Conservation (phyloP, 306 rosid species). For the Vachellia collinsii region DNA sequence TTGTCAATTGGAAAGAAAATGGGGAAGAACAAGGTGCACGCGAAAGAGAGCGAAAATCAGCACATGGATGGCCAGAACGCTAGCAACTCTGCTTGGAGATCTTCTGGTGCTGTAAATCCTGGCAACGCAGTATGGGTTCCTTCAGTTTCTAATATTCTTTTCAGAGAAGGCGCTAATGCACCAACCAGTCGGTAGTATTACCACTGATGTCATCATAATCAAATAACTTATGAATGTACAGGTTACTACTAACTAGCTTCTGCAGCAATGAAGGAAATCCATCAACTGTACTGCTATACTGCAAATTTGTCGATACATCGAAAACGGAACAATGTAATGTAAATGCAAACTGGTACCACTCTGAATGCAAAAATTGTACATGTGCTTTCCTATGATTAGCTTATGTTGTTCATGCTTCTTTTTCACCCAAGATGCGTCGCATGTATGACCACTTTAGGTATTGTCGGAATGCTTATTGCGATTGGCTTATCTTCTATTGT, state of each 20-base stretch:
- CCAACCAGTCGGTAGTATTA: conserved; percentile 43
- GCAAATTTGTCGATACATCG: conserved; percentile 24
- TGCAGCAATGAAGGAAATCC: conserved; percentile 22
- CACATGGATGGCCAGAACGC: conserved; percentile 54
- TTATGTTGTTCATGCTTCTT: neutral
- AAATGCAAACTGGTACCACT: conserved; percentile 17
- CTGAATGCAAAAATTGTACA: conserved; percentile 43
- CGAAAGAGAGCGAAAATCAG: conserved; percentile 48
- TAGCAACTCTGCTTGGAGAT: conserved; percentile 40
- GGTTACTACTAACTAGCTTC: conserved; percentile 31
- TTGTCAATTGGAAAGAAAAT: conserved; percentile 58
- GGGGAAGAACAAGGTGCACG: conserved; percentile 49
- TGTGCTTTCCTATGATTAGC: conserved; percentile 7
- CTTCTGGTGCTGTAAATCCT: conserved; percentile 27
- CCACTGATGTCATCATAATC: conserved; percentile 29
- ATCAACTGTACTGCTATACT: conserved; percentile 23
- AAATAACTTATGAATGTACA: conserved; percentile 21
- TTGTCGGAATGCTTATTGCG: neutral
- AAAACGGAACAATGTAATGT: conserved; percentile 21
- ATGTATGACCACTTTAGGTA: neutral
- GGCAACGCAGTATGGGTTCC: conserved; percentile 65
- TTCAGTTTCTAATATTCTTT: conserved; percentile 70
- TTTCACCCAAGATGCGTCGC: neutral
- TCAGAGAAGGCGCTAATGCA: conserved; percentile 55
- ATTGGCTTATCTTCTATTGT: neutral